Evolutionary conservation across 495 filamentous ascomycete species (phyloP), one percentile per base, ranked within the genome.

Genomic region (Penicillium maclennaniae): DNA sequence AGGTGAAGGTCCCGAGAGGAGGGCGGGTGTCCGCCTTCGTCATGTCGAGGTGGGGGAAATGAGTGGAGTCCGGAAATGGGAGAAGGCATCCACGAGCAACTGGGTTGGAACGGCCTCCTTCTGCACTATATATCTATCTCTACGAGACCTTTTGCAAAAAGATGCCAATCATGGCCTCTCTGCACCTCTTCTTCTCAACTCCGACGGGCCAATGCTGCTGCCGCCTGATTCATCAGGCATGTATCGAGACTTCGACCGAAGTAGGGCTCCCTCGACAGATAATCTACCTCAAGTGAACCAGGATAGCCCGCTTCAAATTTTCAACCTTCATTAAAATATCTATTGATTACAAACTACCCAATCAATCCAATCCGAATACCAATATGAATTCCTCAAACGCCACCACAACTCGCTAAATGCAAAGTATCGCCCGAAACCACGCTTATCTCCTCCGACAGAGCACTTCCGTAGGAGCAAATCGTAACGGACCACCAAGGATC

Each of bases 1-100:
- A 65, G 51, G 39, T 55, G 58, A 59, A 63, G 50, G 52, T 34
- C 56, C 51, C 55, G 54, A 56, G 51, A 41, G 57, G 47, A 62
- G 55, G 60, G 47, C 54, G 54, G 44, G 56, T 56, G 52, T 65
- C 63, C 63, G 63, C 61, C 55, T 67, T 67, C 53, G 63, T 64
- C 60, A 63, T 63, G 53, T 38, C 31, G 52, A 53, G 45, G 26
- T 39, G 43, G 31, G 27, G 49, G 34, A 2, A 31, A 1, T 14
- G 1, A 34, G 31, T 34, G 31, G 31, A 34, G 31, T 34, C 31
- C 31, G 31, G 31, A 34, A 34, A 14, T 9, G 31, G 31, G 23
- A 23, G 23, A 5, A 23, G 5, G 23, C 23, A 23, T 23, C 23
- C 23, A 23, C 23, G 2, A 5, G 23, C 23, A 23, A 6, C 9